These are phyloP conservation scores for Actinidia chinensis DNA, from an alignment of 179 eudicot species.

Conservation along the genomic window DNA sequence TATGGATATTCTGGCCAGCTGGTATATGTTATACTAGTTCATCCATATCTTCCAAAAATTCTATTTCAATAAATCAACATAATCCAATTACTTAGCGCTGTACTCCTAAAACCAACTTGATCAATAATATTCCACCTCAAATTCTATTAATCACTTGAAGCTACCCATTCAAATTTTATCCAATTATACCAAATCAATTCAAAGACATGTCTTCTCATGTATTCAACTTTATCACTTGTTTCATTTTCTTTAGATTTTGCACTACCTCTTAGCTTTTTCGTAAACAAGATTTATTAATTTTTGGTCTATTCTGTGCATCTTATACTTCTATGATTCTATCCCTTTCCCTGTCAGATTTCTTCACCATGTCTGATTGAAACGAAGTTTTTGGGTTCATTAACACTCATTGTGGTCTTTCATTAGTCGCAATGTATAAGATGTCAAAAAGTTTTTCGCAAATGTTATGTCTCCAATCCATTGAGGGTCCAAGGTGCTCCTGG, in stretches of 20 bases:
- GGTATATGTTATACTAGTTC: not conserved
- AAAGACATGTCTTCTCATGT: not conserved
- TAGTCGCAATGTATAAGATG: not conserved
- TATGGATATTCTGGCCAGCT: not conserved
- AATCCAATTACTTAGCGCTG: not conserved
- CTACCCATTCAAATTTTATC: not conserved
- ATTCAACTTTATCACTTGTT: slow-evolving; percentile 1
- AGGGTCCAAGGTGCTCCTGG: not conserved
- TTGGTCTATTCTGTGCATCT: not conserved
- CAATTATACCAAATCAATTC: not conserved
- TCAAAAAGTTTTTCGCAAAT: not conserved
- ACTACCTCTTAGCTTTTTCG: not conserved
- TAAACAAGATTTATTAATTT: not conserved
- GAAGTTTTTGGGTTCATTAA: not conserved
- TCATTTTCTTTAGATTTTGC: not conserved
- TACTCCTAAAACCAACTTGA: not conserved
- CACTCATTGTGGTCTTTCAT: too few species aligned
- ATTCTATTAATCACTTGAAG: not conserved
- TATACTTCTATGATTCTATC: not conserved
- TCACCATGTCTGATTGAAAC: not conserved
- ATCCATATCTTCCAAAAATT: not conserved
- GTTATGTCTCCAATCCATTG: not conserved
- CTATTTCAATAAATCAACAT: not conserved
- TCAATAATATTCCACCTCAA: not conserved
- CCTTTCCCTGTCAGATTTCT: not conserved